Evolutionary conservation across 2,329 filamentous ascomycete genomes (phyloP), one percentile per base, ranked within the genome.

Genomic region (Zymoseptoria passerinii): DNA sequence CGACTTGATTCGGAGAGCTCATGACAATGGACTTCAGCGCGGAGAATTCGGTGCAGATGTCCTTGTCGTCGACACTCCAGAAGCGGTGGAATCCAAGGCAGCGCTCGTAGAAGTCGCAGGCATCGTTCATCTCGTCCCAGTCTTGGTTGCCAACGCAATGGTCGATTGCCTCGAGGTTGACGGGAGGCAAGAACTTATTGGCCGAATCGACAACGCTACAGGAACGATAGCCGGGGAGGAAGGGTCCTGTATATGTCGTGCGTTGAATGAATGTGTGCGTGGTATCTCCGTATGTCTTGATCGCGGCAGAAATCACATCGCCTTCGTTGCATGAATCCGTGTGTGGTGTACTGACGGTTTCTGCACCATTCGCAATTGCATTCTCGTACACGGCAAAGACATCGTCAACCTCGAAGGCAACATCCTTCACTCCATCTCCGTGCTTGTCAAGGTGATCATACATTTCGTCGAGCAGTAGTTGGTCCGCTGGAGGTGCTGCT

Each of bases 111-210:
- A 84, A 86, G 59, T 80, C 79, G 70, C 83, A 86, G 20, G 80
- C 77, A 52, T 77, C 76, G 58, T 86, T 81, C 82, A 97, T 95
- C 74, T 92, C 86, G 74, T 91, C 81, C 92, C 92, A 96, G 75
- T 90, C 88, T 78, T 96, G 92, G 79, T 97, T 96, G 65, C 92
- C 92, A 67, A 97, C 92, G 75, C 92, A 96, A 80, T 97, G 92
- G 77, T 97, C 92, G 76, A 97, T 91, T 66, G 84, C 84, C 61
- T 82, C 81, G 56, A 96, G 81, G 8, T 78, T 73, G 13, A 95
- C 82, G 0, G 76, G 67, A 0, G 91, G 90, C 20, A 90, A 77
- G 72, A 71, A 69, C n/a, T 64, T 56, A 51, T 70, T 67, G 13
- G 82, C 69, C 0, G 80, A 76, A 64, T 85, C 82, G 16, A 53